Evolutionary conservation across 2,329 filamentous ascomycete genomes (phyloP), one percentile per base, ranked within the genome.

Genomic region (Pseudopithomyces maydicus): DNA sequence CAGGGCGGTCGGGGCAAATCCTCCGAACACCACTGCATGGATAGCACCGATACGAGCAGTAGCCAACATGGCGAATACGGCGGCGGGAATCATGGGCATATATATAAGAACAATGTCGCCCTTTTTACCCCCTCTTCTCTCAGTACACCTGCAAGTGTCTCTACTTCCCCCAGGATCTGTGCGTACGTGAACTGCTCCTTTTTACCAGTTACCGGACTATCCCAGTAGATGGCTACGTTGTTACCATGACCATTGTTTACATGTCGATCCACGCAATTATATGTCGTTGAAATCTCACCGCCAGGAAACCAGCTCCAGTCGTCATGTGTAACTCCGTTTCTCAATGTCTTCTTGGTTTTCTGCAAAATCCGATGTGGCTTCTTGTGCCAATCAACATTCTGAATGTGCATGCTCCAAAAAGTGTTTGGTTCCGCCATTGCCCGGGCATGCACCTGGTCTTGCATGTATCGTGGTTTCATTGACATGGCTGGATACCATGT

Each of bases 11-110:
- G 92, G 82, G 0, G 91, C 92, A 73, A 98, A 98, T 0, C 94
- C 93, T 41, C 94, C 94, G 75, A 97, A 97, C 3, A 98, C 94
- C 4, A 96, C 91, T 3, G 91, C 88, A 72, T 98, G 94, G 51
- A 97, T 87, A 15, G 92, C 94, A 11, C 93, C 94, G 0, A 97
- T 81, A 10, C 92, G 86, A 58, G 87, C 87, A 57, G 90, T 85
- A 22, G 94, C 92, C 3, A 97, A 85, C 62, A 95, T 92, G 10
- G 90, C 93, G 59, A 96, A 87, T n/a, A 97, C 74, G 1, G 92
- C 90, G 0, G 91, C 88, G 0, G 94, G 93, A 42, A 97, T 91
- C 93, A 97, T 97, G 53, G 93, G 93, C 93, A 97, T 97, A 76
- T 97, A 98, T 26, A 97, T 85, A 61, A 97, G 83, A 6, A 97